phyloP scores from a whole-genome alignment of 495 filamentous ascomycete species.

The Clohesyomyces aquaticus region DNA sequence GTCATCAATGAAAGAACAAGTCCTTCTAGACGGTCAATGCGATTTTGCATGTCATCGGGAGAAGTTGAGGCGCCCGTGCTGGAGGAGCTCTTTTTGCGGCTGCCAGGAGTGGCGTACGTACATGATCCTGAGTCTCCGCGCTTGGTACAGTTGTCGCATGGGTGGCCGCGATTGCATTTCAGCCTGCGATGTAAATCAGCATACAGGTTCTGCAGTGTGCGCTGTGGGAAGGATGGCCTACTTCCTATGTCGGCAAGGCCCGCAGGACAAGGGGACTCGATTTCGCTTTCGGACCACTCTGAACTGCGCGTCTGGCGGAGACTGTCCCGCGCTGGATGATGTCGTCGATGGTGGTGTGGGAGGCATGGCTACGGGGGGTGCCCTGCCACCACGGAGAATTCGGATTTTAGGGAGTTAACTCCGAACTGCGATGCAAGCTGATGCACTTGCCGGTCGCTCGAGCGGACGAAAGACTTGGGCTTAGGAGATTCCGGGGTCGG shows the following conservation, averaged over 20 bases:
- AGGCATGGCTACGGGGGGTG: slow-evolving; percentile 61
- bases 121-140: slow-evolving; percentile 82
- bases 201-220: not conserved
- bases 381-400: slow-evolving; percentile 21
- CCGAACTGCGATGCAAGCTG: slow-evolving; percentile 16
- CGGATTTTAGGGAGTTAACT: slow-evolving; percentile 40
- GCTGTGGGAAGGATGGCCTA: slow-evolving; percentile 51
- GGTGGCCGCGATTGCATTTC: slow-evolving; percentile 92
- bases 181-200: slow-evolving; percentile 53
- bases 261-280: slow-evolving; percentile 90
- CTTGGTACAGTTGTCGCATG: slow-evolving; percentile 95
- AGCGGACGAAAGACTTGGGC: slow-evolving; percentile 16
- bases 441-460: slow-evolving; percentile 7
- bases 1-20: slow-evolving; percentile 96
- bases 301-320: slow-evolving; percentile 86
- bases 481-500: slow-evolving; percentile 10
- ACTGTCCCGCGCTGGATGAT: slow-evolving; percentile 74
- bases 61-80: slow-evolving; percentile 61
- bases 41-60: slow-evolving; percentile 97
- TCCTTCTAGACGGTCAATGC: slow-evolving; percentile 95
- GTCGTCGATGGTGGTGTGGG: slow-evolving; percentile 90
- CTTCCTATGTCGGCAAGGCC: slow-evolving; percentile 93
- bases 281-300: slow-evolving; percentile 93
- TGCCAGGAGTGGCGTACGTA: slow-evolving; percentile 80
- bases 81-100: slow-evolving; percentile 74